Conservation (phyloP, 1,284 basidiomycete species). For the Fomitiporia mediterranea region DNA sequence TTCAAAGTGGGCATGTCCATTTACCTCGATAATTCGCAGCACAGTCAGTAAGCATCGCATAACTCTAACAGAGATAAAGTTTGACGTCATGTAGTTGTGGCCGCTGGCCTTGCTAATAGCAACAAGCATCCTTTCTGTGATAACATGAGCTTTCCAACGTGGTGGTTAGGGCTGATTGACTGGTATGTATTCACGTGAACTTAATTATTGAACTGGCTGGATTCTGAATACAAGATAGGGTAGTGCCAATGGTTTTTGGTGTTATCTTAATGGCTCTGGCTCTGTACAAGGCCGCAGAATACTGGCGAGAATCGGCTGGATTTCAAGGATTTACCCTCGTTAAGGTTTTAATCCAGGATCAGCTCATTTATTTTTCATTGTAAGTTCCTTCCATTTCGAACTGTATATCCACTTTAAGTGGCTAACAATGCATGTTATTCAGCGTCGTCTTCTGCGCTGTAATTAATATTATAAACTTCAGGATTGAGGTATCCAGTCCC, state of each 20-base stretch:
- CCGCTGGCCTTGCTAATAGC: background rate
- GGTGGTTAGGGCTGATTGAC: background rate
- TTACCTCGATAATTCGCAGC: background rate
- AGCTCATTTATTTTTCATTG: background rate
- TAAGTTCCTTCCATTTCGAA: background rate
- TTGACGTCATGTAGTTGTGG: background rate
- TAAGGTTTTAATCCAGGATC: constrained; percentile 3
- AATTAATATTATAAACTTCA: background rate
- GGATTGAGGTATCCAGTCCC: background rate
- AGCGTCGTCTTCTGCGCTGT: background rate
- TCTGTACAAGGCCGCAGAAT: background rate
- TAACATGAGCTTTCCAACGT: background rate
- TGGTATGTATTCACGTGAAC: background rate
- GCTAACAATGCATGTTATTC: background rate
- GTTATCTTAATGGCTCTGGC: background rate
- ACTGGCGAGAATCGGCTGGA: background rate
- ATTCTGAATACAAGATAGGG: too few species aligned
- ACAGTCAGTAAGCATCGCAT: background rate
- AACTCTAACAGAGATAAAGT: background rate
- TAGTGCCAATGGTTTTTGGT: background rate
- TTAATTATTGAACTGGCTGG: background rate
- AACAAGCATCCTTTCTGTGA: background rate
- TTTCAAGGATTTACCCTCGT: background rate
- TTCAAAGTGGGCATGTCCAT: background rate
- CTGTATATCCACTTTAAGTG: too few species aligned